Base-by-base conservation (phyloP, 495 filamentous ascomycete genomes). In the Aspergillus wentii region DNA sequence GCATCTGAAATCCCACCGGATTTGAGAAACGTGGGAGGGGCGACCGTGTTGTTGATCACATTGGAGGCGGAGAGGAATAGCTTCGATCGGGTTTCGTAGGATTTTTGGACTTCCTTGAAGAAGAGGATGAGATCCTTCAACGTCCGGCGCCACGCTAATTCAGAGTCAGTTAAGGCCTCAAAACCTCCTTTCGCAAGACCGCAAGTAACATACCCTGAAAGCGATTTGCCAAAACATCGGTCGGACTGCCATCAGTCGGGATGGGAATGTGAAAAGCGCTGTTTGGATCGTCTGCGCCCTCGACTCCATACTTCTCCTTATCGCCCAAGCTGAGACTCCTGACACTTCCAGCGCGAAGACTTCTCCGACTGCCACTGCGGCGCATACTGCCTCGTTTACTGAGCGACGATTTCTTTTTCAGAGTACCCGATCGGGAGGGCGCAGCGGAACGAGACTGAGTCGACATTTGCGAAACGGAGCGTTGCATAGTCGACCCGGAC, bases 61-160 rank as follows among this genome's bases (percentile, higher is more conserved):
- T 88, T 88, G 11, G 86, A 83, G 15, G 95, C 75, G 43, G 92
- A 95, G 13, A 85, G 57, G 9, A 94, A 72, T 7, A 83, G 78
- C 54, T 95, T 97, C 2, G 86, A 74, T 34, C 85, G 82, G 30
- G 82, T 76, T 49, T 98, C 92, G 61, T 97, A 94, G 20, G 88
- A 86, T 33, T 79, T 76, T 61, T 95, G 88, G 15, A 97, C 76
- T 63, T 98, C 92, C 46, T 88, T 80, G 61, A 95, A 97, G 59
- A 95, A 98, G 19, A 86, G 71, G 45, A 96, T 95, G 26, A 95
- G 71, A 50, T 95, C 90, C 59, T 98, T 98, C 20, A 98, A 74
- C 9, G 95, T 73, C 71, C 94, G 95, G 25, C 92, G 76, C 92
- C 92, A 98, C 35, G 86, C 92, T 95, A 45, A 15, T 34, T 33